Conservation (phyloP, 169 alveolate species). For the Plasmodium gonderi region DNA sequence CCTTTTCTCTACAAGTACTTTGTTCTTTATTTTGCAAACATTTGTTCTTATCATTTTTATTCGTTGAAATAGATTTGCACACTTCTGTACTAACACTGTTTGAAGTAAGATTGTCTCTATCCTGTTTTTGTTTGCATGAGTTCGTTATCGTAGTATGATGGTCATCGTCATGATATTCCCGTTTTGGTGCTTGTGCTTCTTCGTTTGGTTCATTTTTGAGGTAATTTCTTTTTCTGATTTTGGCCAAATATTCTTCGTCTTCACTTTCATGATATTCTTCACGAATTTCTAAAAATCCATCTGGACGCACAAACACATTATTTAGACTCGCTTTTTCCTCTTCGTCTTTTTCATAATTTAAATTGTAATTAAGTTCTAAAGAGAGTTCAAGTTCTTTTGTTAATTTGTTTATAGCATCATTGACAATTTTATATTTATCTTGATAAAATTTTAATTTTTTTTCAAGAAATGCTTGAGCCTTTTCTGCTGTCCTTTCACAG, state of each 20-base stretch:
- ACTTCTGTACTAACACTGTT: too few relatives aligned
- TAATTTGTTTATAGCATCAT: conserved; percentile 15
- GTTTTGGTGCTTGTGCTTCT: background rate
- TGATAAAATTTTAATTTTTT: conserved; percentile 18
- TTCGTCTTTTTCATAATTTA: background rate
- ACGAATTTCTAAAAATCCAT: conserved; percentile 45
- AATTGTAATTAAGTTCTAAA: conserved; percentile 13
- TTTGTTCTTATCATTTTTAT: background rate
- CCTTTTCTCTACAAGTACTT: background rate
- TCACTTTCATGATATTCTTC: conserved; percentile 63
- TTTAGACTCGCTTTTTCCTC: background rate
- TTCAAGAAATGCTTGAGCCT: conserved; percentile 18
- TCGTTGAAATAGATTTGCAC: too few relatives aligned
- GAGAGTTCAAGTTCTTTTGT: conserved; percentile 52
- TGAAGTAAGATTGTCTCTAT: too few relatives aligned
- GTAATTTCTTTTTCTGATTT: background rate
- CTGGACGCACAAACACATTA: conserved; percentile 45
- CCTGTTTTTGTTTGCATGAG: background rate
- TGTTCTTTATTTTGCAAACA: background rate
- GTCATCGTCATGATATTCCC: background rate
- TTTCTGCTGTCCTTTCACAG: conserved; percentile 58
- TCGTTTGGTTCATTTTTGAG: background rate
- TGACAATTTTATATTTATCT: conserved; percentile 16
- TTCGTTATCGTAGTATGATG: background rate
- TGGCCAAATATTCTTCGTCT: background rate